Evolutionary conservation across 805 yeast genomes (phyloP).

Genomic region (Pichia nakasei): DNA sequence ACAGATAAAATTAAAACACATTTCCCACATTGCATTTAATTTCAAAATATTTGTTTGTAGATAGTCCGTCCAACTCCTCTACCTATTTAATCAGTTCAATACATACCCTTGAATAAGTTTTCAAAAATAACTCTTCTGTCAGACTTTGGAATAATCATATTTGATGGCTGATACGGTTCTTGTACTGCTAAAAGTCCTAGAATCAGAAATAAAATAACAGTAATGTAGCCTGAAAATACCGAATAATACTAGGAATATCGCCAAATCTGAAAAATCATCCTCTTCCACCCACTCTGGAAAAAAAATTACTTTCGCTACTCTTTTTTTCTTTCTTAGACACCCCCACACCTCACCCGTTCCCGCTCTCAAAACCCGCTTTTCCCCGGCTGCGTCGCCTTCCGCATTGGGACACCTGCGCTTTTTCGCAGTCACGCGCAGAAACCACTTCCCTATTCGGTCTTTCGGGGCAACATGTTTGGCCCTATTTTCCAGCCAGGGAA

Average conservation of each 20-base stretch:
- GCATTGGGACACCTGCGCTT: not conserved
- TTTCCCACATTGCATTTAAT: too few species aligned
- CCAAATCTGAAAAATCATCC: not conserved
- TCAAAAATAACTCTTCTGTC: constrained; percentile 99
- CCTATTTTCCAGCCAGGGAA: too few species aligned
- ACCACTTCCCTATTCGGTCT: too few species aligned
- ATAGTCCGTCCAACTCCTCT: too few species aligned
- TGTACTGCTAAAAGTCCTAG: not conserved
- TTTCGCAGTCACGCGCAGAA: constrained; percentile 1
- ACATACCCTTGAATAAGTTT: constrained; percentile 97
- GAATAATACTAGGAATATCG: not conserved
- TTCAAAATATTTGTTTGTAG: too few species aligned
- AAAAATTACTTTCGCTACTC: not conserved
- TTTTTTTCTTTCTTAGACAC: not conserved
- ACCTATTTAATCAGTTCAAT: not conserved
- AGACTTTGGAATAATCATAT: constrained; percentile 98
- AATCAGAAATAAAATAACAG: not conserved
- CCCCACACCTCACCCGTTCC: not conserved
- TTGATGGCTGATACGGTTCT: constrained; percentile 21
- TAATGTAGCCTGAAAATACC: not conserved
- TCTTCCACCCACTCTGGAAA: not conserved
- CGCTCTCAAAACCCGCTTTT: too few species aligned
- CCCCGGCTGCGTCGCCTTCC: not conserved
- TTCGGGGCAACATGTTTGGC: too few species aligned
- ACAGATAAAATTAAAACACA: too few species aligned